Base-by-base conservation (phyloP, 169 alveolate genomes). In the Plasmodium adleri region DNA sequence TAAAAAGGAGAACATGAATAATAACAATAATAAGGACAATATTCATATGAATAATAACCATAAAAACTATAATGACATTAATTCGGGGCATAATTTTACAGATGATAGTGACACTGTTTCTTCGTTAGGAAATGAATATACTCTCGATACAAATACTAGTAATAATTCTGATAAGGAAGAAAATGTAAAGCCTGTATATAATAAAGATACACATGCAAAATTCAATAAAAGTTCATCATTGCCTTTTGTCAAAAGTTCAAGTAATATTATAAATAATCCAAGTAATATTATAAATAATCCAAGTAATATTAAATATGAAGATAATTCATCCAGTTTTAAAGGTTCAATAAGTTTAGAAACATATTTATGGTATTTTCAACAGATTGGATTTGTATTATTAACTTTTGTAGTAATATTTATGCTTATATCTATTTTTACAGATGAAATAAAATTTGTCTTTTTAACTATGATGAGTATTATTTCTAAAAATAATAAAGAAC, bases 351-450 rank as follows among this genome's bases (percentile, higher is more conserved):
- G 66, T 64, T 22, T 64, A 64, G 54, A 45, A 50, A 76, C 89
- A 10, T 76, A 64, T 17, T 8, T 26, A 54, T 76, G 89, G 89
- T 43, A 47, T 64, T 63, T 76, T 22, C 47, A 26, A n/a, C 32
- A 66, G 9, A 72, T 76, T 76, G 89, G 89, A 3, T 17, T 32
- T 52, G 70, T 76, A 10, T 12, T 76, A 66, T 9, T 76, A 76
- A 32, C 66, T 20, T 50, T 15, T 12, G 66, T 76, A 64, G 22
- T 76, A 56, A 24, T 76, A 64, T 66, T 76, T 56, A 76, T 76
- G 89, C 49, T 76, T 66, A 52, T 76, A 64, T 63, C 89, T 49
- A 28, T 63, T 10, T 52, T 76, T 64, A 76, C 89, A 76, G 89
- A 76, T 47, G 89, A 76, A 76, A 63, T 76, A 49, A 76, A 76